phyloP scores from a whole-genome alignment of 1,139 yeast species.

The Pichia norvegensis region DNA sequence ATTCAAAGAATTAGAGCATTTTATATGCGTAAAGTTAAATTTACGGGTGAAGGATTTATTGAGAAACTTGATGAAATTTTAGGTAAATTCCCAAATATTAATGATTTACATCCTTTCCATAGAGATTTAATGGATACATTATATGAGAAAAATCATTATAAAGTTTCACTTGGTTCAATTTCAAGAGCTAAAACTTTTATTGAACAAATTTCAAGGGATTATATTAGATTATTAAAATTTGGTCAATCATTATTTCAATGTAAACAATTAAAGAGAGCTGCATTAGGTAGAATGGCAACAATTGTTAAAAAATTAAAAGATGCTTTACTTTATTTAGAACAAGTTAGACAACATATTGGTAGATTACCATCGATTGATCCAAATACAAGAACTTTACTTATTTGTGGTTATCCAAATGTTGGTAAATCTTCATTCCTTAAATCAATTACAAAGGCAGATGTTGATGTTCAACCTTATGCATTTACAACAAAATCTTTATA shows the following conservation, averaged over 20 bases:
- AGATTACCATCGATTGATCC: slow-evolving; percentile 98
- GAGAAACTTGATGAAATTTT: slow-evolving; percentile 85
- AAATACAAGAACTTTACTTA: slow-evolving; percentile 90
- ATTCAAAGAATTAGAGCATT: slow-evolving; percentile 96
- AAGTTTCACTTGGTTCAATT: slow-evolving; percentile 92
- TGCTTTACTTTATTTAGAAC: slow-evolving; percentile 87
- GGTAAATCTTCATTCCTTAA: slow-evolving; percentile 94
- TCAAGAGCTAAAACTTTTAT: slow-evolving; percentile 89
- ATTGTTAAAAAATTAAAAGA: slow-evolving; percentile 91
- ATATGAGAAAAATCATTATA: slow-evolving; percentile 95
- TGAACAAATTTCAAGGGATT: slow-evolving; percentile 94
- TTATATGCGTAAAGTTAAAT: slow-evolving; percentile 95
- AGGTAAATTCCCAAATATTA: slow-evolving; percentile 88
- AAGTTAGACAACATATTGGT: slow-evolving; percentile 97
- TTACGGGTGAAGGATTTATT: slow-evolving; percentile 89
- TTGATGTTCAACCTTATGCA: slow-evolving; percentile 98
- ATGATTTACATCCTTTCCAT: slow-evolving; percentile 97
- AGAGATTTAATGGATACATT: slow-evolving; percentile 95
- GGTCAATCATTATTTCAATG: slow-evolving; percentile 98
- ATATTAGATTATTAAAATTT: slow-evolving; percentile 83
- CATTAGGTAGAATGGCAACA: slow-evolving; percentile 99
- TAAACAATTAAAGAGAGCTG: slow-evolving; percentile 96
- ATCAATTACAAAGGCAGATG: slow-evolving; percentile 95
- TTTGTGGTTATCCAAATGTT: slow-evolving; percentile 98
- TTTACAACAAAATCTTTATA: slow-evolving; percentile 93